phyloP scores from a whole-genome alignment of 1,284 basidiomycete species.

The Moesziomyces globuligerus region DNA sequence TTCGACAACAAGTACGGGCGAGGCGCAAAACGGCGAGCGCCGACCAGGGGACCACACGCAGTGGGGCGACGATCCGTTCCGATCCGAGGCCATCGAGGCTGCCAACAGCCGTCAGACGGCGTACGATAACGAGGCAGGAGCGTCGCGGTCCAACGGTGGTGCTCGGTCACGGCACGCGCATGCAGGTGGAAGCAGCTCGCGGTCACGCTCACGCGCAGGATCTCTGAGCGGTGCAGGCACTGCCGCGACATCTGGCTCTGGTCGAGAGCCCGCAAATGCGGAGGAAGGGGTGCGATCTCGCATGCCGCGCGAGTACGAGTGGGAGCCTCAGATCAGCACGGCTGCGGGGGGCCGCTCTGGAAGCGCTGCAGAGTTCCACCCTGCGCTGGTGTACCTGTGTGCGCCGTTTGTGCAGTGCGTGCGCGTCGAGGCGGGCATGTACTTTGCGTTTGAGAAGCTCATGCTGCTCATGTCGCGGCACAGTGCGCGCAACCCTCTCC shows the following conservation, averaged over 20 bases:
- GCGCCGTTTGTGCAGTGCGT: conserved; percentile 66
- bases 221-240: conserved; percentile 24
- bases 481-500: conserved; percentile 49
- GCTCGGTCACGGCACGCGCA: conserved; percentile 8
- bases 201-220: conserved; percentile 33
- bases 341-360: conserved; percentile 2
- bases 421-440: conserved; percentile 66
- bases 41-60: conserved; percentile 1
- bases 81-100: conserved; percentile 9
- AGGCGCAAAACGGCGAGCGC: no score
- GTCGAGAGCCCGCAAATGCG: conserved; percentile 2
- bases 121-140: conserved; percentile 3
- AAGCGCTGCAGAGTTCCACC: conserved; percentile 55
- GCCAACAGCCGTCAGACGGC: conserved; percentile 4
- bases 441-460: conserved; percentile 66
- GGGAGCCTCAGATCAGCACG: conserved; percentile 40
- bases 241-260: not conserved
- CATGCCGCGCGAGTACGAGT: conserved; percentile 57
- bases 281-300: conserved; percentile 34
- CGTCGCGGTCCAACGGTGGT: not conserved
- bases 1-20: no score
- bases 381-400: conserved; percentile 64
- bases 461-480: conserved; percentile 62
- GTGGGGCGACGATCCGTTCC: conserved; percentile 19
- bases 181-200: conserved; percentile 28